These are phyloP conservation scores for Fusarium siculi DNA, from an alignment of 2,329 filamentous ascomycete species.

Conservation along the genomic window DNA sequence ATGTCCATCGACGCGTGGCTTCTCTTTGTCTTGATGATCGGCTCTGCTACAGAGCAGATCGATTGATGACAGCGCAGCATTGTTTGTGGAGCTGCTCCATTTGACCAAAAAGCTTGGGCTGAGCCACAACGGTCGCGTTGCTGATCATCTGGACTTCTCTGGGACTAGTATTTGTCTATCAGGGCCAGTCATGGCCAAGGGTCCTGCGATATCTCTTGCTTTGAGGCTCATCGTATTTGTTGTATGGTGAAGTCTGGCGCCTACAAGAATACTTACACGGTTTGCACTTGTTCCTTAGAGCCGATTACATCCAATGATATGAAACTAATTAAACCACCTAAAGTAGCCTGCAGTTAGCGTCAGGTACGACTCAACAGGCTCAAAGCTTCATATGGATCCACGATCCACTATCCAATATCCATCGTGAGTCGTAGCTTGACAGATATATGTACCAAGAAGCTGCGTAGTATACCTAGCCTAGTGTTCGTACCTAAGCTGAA, in stretches of 20 bases:
- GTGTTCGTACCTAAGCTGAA: neutral
- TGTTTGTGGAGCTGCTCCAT: constrained; percentile 26
- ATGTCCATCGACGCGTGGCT: constrained; percentile 22
- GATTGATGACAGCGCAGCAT: constrained; percentile 27
- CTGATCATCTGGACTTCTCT: constrained; percentile 25
- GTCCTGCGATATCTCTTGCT: constrained; percentile 2
- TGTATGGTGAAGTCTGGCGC: neutral
- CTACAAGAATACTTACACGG: neutral
- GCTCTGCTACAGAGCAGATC: constrained; percentile 4
- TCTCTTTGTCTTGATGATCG: constrained; percentile 15
- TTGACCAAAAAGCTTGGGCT: constrained; percentile 22
- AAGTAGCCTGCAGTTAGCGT: neutral
- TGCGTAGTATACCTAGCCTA: neutral
- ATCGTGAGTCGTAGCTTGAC: neutral
- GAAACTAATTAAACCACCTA: neutral
- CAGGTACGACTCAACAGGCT: neutral
- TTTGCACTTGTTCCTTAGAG: neutral
- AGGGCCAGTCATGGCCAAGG: neutral
- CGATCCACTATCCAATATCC: neutral
- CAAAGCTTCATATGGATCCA: neutral
- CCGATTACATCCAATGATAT: neutral
- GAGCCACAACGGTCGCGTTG: constrained; percentile 21
- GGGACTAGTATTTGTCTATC: constrained; percentile 3
- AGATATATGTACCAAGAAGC: neutral
- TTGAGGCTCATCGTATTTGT: neutral